Base-by-base conservation (phyloP, 352 stramenopile genomes). In the Phytophthora litchii region DNA sequence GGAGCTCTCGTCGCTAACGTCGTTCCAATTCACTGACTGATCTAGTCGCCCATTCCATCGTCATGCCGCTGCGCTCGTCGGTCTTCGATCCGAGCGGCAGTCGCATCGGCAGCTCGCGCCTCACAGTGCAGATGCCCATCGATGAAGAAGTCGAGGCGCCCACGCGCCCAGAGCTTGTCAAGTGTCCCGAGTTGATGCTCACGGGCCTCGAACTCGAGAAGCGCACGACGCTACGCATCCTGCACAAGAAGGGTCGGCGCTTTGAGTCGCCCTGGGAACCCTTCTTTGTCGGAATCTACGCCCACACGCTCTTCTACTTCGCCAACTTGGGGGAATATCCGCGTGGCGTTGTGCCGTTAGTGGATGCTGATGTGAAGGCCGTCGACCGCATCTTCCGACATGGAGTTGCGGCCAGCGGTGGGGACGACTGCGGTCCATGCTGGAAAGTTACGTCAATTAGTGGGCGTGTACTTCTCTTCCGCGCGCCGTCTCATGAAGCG, bases 401-500 rank as follows among this genome's bases (percentile, higher is more conserved):
- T 40, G 54, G 63, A 29, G 50, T 60, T 19, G 32, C 21, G 2
- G 35, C 46, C 38, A 31, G 12, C 38, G 45, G 8, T 0, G 70
- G 65, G 1, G 81, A 89, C 12, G 77, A 86, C 16, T 91, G 81
- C 19, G 82, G 82, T 1, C 79, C 79, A 29, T 91, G 82, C 70
- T 91, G 79, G 78, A 89, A 91, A 51, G 14, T 91, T 37, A 89
- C 75, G 59, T 86, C 77, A 8, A 74, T 49, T 25, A 69, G 64
- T 10, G 77, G 76, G 0, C 77, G 82, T 10, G 74, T 87, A 41
- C 45, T 91, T 36, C 68, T 91, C 35, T 91, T 91, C 53, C 80
- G 82, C 9, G 71, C 80, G n/a, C 65, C 70, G 11, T 82, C 75
- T 16, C 59, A 71, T 20, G 76, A 87, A 16, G 58, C 70, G 13